phyloP scores from a whole-genome alignment of 257 asterid species.

The Scutellaria barbata region DNA sequence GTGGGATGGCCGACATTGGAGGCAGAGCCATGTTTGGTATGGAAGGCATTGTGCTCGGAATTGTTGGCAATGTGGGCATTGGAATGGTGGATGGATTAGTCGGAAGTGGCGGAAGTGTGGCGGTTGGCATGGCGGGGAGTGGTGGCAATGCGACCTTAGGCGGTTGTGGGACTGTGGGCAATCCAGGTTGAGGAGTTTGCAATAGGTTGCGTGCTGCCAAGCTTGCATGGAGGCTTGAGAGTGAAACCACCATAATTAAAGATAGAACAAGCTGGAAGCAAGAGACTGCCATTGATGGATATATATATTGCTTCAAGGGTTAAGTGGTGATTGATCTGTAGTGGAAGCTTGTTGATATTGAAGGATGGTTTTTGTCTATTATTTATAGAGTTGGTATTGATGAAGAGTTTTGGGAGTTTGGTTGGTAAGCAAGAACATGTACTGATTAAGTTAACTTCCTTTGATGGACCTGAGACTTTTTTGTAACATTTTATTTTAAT shows the following conservation, averaged over 20 bases:
- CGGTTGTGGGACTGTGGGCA: too few species aligned
- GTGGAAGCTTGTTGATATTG: constrained; percentile 1
- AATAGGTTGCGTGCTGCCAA: constrained; percentile 38
- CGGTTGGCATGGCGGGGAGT: too few species aligned
- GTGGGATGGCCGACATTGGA: too few species aligned
- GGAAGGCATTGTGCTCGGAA: too few species aligned
- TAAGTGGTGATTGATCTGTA: neutral
- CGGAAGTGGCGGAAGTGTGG: too few species aligned
- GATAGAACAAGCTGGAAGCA: constrained; percentile 23
- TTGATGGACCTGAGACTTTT: neutral
- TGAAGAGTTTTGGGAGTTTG: neutral
- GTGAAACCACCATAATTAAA: constrained; percentile 25
- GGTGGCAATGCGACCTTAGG: too few species aligned
- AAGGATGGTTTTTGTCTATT: constrained; percentile 4
- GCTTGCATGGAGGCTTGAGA: constrained; percentile 30
- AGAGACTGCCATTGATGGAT: constrained; percentile 42
- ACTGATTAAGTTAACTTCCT: constrained; percentile 39
- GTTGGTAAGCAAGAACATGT: constrained; percentile 24
- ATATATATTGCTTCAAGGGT: neutral
- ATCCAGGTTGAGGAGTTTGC: constrained; percentile 43
- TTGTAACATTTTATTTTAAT: neutral
- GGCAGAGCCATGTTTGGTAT: too few species aligned
- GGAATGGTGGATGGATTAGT: too few species aligned
- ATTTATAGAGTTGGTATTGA: constrained; percentile 36
- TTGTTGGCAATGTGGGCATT: too few species aligned